Base-by-base conservation (phyloP, 177 flowering plant genomes). In the Vitis hybrid region DNA sequence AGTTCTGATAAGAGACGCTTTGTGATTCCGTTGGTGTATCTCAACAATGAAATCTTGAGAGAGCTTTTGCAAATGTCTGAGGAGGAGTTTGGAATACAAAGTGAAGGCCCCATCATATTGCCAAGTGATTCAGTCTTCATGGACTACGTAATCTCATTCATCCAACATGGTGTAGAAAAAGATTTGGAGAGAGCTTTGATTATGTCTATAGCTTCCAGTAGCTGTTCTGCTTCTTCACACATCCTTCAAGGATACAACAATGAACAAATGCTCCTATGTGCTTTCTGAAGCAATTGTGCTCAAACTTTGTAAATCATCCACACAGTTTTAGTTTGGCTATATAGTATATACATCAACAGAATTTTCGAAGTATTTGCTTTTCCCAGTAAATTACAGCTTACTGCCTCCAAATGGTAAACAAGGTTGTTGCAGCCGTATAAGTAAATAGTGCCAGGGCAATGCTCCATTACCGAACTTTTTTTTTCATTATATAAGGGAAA, bases 21-120 rank as follows among this genome's bases (percentile, higher is more conserved):
- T 26, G 48, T 51, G 68, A 22, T 65, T 16, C 68, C 68, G 3
- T 26, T 65, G 18, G 14, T 3, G 31, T 65, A 51, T 26, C 58
- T 65, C 16, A 19, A 26, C 18, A 11, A 65, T 16, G 12, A 26
- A n/a, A 50, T 65, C 15, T 51, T 65, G 3, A 18, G 53, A 29
- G 58, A 65, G 19, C 68, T 65, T 10, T 52, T 65, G 13, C 50
- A 50, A 13, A 51, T 65, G 14, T 65, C 67, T n/a, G 45, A 33
- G 45, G 67, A 65, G 19, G 68, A 65, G 68, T 65, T 65, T 52
- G 60, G 68, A 13, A 5, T 26, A 13, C 53, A 57, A 5, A 13
- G 59, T 26, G 59, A 51, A 18, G 58, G 68, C 5, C 68, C 68
- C 6, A 65, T 65, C 68, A 65, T 39, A 18, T 7, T 65, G 16